These are phyloP conservation scores for Rubus idaeus DNA, from an alignment of 306 rosid species.

Conservation along the genomic window DNA sequence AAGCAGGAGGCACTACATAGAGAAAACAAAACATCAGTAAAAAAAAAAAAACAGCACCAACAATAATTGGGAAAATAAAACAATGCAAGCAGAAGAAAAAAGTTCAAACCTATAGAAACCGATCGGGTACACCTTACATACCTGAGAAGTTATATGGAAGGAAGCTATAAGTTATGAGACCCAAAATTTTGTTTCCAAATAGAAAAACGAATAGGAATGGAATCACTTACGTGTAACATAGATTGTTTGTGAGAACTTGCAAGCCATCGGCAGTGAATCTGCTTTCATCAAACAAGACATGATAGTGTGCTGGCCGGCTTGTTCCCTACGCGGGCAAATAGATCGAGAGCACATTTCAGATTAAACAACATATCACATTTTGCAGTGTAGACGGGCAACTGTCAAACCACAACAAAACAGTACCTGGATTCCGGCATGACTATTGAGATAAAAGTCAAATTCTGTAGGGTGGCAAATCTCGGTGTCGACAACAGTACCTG, in stretches of 20 bases:
- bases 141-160: conserved; percentile 21
- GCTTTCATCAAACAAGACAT: conserved; percentile 45
- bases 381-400: neutral
- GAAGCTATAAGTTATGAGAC: neutral
- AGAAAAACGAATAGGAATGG: neutral
- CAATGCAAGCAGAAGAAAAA: neutral
- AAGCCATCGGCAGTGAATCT: conserved; percentile 29
- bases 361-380: too few relatives aligned
- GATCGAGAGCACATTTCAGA: too few relatives aligned
- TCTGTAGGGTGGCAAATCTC: conserved; percentile 63
- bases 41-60: neutral
- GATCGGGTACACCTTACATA: conserved; percentile 54
- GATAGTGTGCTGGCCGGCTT: conserved; percentile 47
- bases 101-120: conserved; percentile 41
- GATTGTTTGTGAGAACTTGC: conserved; percentile 39
- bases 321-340: conserved; percentile 35
- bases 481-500: conserved; percentile 77
- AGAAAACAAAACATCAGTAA: neutral
- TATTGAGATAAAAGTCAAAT: conserved; percentile 68
- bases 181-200: neutral
- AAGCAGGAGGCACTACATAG: conserved; percentile 45
- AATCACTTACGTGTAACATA: conserved; percentile 44
- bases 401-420: too few relatives aligned
- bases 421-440: conserved; percentile 79
- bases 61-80: neutral